Percentiles rank a stretch among this genome's conserved stretches.
phyloP scores from a whole-genome alignment of 2,329 filamentous ascomycete species.

The Scedosporium minutisporum region DNA sequence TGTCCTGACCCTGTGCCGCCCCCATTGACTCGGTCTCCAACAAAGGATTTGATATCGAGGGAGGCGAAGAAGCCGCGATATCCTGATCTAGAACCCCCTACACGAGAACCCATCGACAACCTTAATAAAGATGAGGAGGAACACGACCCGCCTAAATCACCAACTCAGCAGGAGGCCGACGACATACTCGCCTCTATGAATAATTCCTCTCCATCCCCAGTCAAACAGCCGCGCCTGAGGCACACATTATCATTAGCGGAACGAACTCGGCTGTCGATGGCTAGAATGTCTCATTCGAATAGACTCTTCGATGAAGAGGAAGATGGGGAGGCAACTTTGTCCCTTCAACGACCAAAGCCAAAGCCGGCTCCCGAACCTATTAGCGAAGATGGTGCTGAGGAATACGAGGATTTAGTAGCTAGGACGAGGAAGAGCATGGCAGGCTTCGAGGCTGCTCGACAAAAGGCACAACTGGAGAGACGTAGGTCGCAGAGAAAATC shows the following conservation, averaged over 20 bases:
- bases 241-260: conserved; percentile 60
- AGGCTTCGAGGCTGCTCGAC: conserved; percentile 49
- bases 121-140: neutral
- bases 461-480: conserved; percentile 51
- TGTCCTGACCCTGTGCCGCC: neutral
- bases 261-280: conserved; percentile 74
- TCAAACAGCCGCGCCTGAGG: conserved; percentile 32
- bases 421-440: conserved; percentile 54
- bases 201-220: conserved; percentile 46
- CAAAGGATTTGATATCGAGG: neutral
- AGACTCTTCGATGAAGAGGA: conserved; percentile 10
- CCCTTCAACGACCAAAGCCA: conserved; percentile 13
- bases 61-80: neutral
- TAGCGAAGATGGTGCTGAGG: conserved; percentile 11
- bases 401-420: conserved; percentile 41
- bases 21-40: neutral
- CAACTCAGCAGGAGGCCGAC: conserved; percentile 43
- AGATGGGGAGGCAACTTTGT: conserved; percentile 18
- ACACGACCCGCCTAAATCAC: conserved; percentile 17
- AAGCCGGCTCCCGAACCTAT: conserved; percentile 10
- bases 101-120: neutral
- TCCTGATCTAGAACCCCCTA: neutral
- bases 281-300: conserved; percentile 35
- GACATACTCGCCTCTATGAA: conserved; percentile 46
- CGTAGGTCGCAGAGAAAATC: conserved; percentile 39